Evolutionary conservation across 2,329 filamentous ascomycete genomes (phyloP).

Genomic region (Sporothrix humicola): DNA sequence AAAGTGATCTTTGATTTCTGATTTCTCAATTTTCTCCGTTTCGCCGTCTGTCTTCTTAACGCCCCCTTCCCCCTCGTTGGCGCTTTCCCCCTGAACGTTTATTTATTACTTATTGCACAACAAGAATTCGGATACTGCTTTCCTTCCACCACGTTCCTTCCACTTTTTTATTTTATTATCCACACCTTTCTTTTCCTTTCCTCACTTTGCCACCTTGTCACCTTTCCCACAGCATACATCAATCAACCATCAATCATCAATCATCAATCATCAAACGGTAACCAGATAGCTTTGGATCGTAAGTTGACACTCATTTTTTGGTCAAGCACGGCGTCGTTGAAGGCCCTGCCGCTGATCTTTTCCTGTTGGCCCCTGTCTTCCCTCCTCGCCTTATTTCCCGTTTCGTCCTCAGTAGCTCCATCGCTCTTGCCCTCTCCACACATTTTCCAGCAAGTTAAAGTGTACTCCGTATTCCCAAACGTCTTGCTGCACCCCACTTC

Average conservation of each 20-base stretch:
- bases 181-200: not conserved
- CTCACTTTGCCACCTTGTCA: not conserved
- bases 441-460: not conserved
- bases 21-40: not conserved
- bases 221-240: not conserved
- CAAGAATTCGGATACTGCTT: not conserved
- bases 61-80: constrained; percentile 8
- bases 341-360: not conserved
- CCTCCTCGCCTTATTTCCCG: constrained; percentile 2
- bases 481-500: constrained; percentile 5
- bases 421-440: constrained; percentile 12
- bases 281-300: not conserved
- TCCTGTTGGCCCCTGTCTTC: not conserved
- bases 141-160: not conserved
- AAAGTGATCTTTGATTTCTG: not conserved
- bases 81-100: not conserved
- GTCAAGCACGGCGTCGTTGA: not conserved
- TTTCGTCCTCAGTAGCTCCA: constrained; percentile 11
- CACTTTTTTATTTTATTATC: not conserved
- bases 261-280: not conserved
- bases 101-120: not conserved
- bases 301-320: not conserved
- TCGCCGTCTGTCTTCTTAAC: not conserved
- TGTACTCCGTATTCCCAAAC: not conserved
- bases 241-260: too few species aligned